Conservation (phyloP, 805 yeast species). For the Candida piceae region DNA sequence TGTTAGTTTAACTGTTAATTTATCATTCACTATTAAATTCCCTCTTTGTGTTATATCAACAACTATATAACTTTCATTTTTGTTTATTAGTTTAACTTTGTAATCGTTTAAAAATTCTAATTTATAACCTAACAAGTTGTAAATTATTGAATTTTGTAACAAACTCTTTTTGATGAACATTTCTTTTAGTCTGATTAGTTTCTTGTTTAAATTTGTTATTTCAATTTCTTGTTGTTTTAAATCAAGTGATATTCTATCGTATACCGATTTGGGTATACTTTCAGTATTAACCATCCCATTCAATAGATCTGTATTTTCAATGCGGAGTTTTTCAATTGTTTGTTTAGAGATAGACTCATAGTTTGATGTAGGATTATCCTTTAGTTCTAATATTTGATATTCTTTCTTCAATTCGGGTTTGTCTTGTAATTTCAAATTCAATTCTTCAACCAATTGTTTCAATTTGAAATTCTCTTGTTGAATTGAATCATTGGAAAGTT, state of each 20-base stretch:
- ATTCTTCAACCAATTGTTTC: neutral
- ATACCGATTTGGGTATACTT: slow-evolving; percentile 54
- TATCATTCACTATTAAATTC: slow-evolving; percentile 30
- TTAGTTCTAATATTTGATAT: slow-evolving; percentile 51
- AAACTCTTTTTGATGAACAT: slow-evolving; percentile 61
- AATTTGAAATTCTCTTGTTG: slow-evolving; percentile 6
- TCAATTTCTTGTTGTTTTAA: slow-evolving; percentile 41
- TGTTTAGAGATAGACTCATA: slow-evolving; percentile 58
- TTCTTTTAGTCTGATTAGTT: slow-evolving; percentile 47
- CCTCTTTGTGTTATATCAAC: slow-evolving; percentile 13
- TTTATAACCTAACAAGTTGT: slow-evolving; percentile 65
- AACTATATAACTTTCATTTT: slow-evolving; percentile 11
- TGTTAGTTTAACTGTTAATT: neutral
- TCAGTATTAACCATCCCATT: slow-evolving; percentile 7
- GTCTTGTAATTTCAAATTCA: slow-evolving; percentile 3
- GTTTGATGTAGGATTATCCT: slow-evolving; percentile 57
- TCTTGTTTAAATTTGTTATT: slow-evolving; percentile 46
- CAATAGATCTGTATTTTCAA: slow-evolving; percentile 56
- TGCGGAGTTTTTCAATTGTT: slow-evolving; percentile 43
- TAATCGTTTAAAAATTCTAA: slow-evolving; percentile 60
- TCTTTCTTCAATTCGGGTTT: neutral
- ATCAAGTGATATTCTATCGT: slow-evolving; percentile 58
- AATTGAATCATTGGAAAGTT: no score
- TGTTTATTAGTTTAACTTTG: slow-evolving; percentile 44
- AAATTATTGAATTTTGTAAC: slow-evolving; percentile 64